These are phyloP conservation scores for Arthrobotrys conoides DNA, from an alignment of 2,329 filamentous ascomycete genomes.

Conservation along the genomic window DNA sequence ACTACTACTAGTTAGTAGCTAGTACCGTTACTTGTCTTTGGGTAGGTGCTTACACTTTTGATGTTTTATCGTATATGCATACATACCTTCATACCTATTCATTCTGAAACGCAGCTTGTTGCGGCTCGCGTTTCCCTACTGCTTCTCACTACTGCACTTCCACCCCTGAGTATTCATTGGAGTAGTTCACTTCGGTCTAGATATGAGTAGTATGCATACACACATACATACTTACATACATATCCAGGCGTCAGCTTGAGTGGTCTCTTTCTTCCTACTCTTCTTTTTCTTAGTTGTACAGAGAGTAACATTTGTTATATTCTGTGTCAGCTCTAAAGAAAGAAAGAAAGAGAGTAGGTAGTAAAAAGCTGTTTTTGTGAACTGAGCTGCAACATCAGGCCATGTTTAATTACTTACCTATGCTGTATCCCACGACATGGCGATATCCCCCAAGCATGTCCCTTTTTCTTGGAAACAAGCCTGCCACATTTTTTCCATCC, in stretches of 20 bases:
- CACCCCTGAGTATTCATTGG: constrained; percentile 31
- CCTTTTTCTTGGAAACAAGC: constrained; percentile 33
- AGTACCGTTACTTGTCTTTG: constrained; percentile 18
- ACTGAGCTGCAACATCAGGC: constrained; percentile 3
- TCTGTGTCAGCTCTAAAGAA: background rate
- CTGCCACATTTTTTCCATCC: constrained; percentile 31
- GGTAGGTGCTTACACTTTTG: constrained; percentile 54
- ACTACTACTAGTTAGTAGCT: background rate
- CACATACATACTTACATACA: too few relatives aligned
- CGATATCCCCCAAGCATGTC: constrained; percentile 20
- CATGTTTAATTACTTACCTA: background rate
- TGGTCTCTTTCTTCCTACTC: background rate
- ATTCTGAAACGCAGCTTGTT: constrained; percentile 58
- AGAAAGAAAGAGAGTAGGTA: background rate
- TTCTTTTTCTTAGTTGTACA: constrained; percentile 26
- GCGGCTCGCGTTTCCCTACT: constrained; percentile 45
- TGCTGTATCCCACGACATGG: constrained; percentile 12
- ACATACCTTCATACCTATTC: background rate
- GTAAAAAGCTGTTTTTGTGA: background rate
- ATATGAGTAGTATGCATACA: background rate
- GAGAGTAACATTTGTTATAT: constrained; percentile 14
- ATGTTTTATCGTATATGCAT: constrained; percentile 20
- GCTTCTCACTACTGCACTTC: background rate
- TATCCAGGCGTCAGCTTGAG: background rate
- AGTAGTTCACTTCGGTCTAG: background rate